phyloP scores from a whole-genome alignment of 305 asterid genomes.

The Rubia peregrina region DNA sequence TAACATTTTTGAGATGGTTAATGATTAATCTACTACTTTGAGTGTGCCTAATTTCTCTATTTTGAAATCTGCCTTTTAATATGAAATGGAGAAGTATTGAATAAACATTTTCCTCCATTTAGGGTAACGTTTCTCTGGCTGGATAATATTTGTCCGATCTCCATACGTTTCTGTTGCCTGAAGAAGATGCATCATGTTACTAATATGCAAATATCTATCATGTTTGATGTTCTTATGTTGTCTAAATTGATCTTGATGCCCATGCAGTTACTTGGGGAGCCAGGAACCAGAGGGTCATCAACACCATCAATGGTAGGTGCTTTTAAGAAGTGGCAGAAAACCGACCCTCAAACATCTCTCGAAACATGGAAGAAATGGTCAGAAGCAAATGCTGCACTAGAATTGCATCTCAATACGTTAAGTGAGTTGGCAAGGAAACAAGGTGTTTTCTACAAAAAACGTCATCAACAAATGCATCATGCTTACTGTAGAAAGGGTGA shows the following conservation, averaged over 20 bases:
- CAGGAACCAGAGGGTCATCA: conserved; percentile 95
- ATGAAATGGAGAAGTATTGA: background rate
- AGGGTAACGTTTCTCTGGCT: background rate
- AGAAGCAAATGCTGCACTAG: conserved; percentile 67
- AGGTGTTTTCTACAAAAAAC: conserved; percentile 42
- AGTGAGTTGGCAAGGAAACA: conserved; percentile 55
- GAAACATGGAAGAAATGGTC: conserved; percentile 80
- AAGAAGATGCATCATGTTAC: background rate
- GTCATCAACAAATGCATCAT: conserved; percentile 58
- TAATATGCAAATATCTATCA: background rate
- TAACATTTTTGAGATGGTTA: background rate
- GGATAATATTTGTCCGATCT: background rate
- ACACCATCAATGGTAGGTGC: conserved; percentile 99
- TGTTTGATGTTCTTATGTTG: conserved; percentile 22
- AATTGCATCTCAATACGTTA: conserved; percentile 57
- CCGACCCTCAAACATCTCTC: conserved; percentile 61
- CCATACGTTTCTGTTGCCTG: background rate
- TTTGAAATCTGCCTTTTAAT: background rate
- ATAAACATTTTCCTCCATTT: background rate
- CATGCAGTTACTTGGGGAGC: conserved; percentile 92
- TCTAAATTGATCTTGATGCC: conserved; percentile 19
- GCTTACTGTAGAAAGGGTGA: conserved; percentile 61
- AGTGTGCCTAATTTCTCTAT: background rate
- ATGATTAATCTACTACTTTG: background rate
- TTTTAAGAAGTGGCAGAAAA: conserved; percentile 89